Base-by-base conservation (phyloP, 495 filamentous ascomycete species). In the Emericellopsis terricola region DNA sequence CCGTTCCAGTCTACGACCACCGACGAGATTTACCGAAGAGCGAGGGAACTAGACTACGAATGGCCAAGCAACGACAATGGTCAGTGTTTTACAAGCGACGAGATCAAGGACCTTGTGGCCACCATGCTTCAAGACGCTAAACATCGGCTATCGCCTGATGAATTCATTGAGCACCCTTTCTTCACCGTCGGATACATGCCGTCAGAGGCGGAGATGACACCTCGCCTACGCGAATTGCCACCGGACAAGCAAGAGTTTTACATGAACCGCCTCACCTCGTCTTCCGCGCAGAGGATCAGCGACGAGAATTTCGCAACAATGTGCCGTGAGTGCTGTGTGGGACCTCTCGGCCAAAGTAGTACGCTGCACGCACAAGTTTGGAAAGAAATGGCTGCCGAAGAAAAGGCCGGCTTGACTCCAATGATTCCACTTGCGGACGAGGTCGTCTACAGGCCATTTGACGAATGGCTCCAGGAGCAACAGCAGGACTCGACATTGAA, bases 1-100 rank as follows among this genome's bases (percentile, higher is more conserved):
- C 83, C 83, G 1, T 91, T 92, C 42, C 83, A 89, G 52, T 83
- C 82, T 4, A 76, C 76, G 23, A 85, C 81, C 0, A 74, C 81
- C 28, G 77, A 87, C 43, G 80, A 85, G 45, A 89, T 92, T 17
- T 91, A 92, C 50, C 71, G 72, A 24, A 74, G 76, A 43, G 78
- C 80, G 1, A 65, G 67, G 46, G 72, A 71, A 38, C 50, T 77
- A 31, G 69, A 75, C 26, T 87, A 85, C 39, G 73, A 77, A 38
- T 87, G 81, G 81, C 79, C 79, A 3, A 68, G 72, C 28, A 38
- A 57, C 3, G 56, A 63, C 18, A 54, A 41, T 6, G 55, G 58
- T 1, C 55, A 62, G 30, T 66, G 63, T 34, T 65, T 55, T 46
- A 64, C 69, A 19, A 64, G 57, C 30, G 42, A 56, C 30, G 69